Conservation (phyloP, 192 early-diverging fungal species). For the Helicostylum pulchrum region DNA sequence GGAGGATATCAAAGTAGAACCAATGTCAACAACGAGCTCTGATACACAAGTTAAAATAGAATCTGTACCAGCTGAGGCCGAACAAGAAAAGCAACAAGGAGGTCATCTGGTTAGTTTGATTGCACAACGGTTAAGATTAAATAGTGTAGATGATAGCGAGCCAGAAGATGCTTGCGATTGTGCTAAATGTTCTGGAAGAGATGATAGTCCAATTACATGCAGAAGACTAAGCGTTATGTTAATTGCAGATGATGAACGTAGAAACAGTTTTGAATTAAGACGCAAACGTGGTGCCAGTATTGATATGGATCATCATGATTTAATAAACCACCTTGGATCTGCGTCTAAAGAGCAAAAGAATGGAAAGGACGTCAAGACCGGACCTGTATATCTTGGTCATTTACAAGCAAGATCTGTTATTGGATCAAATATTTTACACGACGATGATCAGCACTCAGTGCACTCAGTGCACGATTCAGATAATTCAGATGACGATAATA, state of each 20-base stretch:
- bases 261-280: constrained; percentile 27
- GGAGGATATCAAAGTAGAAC: background rate
- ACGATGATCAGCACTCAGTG: background rate
- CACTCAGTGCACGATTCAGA: background rate
- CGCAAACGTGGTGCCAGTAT: constrained; percentile 29
- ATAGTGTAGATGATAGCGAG: constrained; percentile 7
- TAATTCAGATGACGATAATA: constrained; percentile 6
- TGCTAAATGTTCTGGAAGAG: constrained; percentile 5
- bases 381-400: constrained; percentile 16
- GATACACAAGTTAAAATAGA: background rate
- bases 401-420: constrained; percentile 4
- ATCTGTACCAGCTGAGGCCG: background rate
- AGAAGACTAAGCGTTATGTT: constrained; percentile 22
- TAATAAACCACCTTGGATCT: background rate
- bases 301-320: constrained; percentile 7
- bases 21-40: background rate
- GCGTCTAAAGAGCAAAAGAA: background rate
- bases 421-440: background rate
- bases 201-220: constrained; percentile 8
- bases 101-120: constrained; percentile 26
- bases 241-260: constrained; percentile 6
- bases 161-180: constrained; percentile 20
- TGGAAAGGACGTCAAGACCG: constrained; percentile 1
- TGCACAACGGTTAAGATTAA: constrained; percentile 23
- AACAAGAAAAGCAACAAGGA: constrained; percentile 2